Evolutionary conservation across 768 basidiomycete species (phyloP), one percentile per base, ranked within the genome.

Genomic region (Termitomyces bulborhizus): DNA sequence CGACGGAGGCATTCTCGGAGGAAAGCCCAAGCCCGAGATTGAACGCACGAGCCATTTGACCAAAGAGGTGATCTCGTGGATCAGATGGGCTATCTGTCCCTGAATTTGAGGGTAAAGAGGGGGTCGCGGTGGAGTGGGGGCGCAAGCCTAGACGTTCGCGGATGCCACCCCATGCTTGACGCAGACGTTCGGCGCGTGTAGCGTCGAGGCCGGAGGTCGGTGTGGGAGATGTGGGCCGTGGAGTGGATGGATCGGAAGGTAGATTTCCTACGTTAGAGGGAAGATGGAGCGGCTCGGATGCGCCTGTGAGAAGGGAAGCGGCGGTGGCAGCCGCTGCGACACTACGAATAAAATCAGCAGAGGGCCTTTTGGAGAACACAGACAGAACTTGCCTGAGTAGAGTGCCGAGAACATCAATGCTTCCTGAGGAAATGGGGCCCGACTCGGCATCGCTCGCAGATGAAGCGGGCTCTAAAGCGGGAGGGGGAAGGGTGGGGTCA

Each of bases 301-400:
- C 80, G 36, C 88, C 88, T 1, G 85, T 84, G n/a, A 90, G 76
- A 29, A 90, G 77, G 3, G 91, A 93, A 7, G 88, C 89, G 1
- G 91, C 90, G 1, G 90, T 92, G n/a, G 91, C 91, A 9, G 91
- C 88, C n/a, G 91, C 90, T 3, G 91, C 91, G 32, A 93, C 91
- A 62, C 91, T 89, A 58, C 47, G 65, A 9, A 47, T 7, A 52
- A 48, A 42, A 11, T 27, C 6, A 50, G 9, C 12, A 18, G 21
- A 21, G 37, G 11, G 49, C 31, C 27, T 51, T 45, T 15, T 46
- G 54, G 57, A 18, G 47, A 48, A 54, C 47, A 34, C 53, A 50
- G 32, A 40, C 18, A 40, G 31, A 3, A 71, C 78, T 46, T 63
- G 88, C 89, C 89, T 91, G 32, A 92, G 73, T 15, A 92, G 68